Conservation (phyloP, 1,284 basidiomycete species). For the Heliocybe sulcata region DNA sequence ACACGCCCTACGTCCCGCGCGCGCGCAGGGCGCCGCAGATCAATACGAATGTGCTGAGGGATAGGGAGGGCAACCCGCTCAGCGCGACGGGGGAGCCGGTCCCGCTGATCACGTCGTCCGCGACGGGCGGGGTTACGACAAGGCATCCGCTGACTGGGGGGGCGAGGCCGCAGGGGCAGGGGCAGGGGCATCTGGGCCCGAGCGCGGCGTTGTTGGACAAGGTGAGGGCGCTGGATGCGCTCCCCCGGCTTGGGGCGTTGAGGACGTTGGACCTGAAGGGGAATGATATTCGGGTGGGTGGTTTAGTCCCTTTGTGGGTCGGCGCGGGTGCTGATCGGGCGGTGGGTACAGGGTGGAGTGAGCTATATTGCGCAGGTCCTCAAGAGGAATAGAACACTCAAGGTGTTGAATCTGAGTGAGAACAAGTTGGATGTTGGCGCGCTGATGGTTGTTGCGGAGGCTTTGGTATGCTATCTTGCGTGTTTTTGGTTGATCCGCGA, state of each 20-base stretch:
- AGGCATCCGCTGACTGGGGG: constrained; percentile 35
- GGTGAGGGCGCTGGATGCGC: constrained; percentile 75
- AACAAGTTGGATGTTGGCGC: constrained; percentile 87
- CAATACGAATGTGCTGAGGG: not conserved
- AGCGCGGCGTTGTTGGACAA: constrained; percentile 73
- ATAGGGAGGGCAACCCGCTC: constrained; percentile 36
- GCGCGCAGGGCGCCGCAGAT: constrained; percentile 32
- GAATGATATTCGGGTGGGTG: constrained; percentile 82
- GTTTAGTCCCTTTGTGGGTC: not conserved
- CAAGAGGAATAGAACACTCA: constrained; percentile 92
- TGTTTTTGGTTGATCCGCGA: not conserved
- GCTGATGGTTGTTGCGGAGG: constrained; percentile 80
- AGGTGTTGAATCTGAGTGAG: constrained; percentile 90
- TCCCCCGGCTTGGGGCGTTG: constrained; percentile 81
- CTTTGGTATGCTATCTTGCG: constrained; percentile 71
- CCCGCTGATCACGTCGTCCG: constrained; percentile 69
- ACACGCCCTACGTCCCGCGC: constrained; percentile 74
- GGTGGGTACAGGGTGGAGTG: constrained; percentile 48
- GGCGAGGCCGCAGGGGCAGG: not conserved
- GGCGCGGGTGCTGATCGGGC: not conserved
- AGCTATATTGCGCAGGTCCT: constrained; percentile 91
- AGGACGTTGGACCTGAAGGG: constrained; percentile 87
- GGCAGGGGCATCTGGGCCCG: constrained; percentile 40
- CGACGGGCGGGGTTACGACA: constrained; percentile 73
- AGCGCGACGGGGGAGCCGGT: constrained; percentile 48